Percentiles rank a stretch among this genome's conserved stretches.
phyloP scores from a whole-genome alignment of 192 early-diverging fungal species.

The Rhizoclosmatium sp. region DNA sequence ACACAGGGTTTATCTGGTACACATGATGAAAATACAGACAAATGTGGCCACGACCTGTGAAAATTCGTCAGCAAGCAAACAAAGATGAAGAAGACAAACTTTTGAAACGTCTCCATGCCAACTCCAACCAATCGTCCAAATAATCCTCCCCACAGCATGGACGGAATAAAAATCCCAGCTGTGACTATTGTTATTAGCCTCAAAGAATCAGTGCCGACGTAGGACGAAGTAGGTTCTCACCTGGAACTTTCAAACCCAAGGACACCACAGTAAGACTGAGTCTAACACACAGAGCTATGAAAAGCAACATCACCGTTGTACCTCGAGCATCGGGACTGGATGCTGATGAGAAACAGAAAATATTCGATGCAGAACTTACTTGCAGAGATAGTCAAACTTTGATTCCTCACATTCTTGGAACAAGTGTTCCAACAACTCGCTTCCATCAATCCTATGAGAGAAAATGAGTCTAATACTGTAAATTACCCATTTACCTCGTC shows the following conservation, averaged over 20 bases:
- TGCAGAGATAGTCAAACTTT: constrained; percentile 50
- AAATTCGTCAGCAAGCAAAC: background rate
- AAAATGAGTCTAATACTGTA: background rate
- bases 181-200: background rate
- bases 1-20: constrained; percentile 56
- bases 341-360: background rate
- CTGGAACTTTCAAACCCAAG: constrained; percentile 50
- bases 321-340: background rate
- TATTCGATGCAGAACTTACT: constrained; percentile 26
- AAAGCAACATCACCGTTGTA: constrained; percentile 27
- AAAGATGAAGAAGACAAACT: constrained; percentile 37
- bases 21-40: constrained; percentile 51
- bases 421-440: constrained; percentile 85
- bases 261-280: constrained; percentile 50
- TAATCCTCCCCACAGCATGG: constrained; percentile 72
- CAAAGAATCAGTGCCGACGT: background rate
- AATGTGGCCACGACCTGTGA: constrained; percentile 34
- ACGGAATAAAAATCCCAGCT: constrained; percentile 60
- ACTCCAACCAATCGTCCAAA: constrained; percentile 93
- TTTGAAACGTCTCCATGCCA: constrained; percentile 77
- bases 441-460: constrained; percentile 72
- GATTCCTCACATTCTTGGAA: constrained; percentile 85
- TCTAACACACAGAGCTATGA: constrained; percentile 42
- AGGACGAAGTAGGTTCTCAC: background rate
- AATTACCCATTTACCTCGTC: constrained; percentile 63